Base-by-base conservation (phyloP, 1,284 basidiomycete genomes). In the Sporisorium iseilematis-ciliati region DNA sequence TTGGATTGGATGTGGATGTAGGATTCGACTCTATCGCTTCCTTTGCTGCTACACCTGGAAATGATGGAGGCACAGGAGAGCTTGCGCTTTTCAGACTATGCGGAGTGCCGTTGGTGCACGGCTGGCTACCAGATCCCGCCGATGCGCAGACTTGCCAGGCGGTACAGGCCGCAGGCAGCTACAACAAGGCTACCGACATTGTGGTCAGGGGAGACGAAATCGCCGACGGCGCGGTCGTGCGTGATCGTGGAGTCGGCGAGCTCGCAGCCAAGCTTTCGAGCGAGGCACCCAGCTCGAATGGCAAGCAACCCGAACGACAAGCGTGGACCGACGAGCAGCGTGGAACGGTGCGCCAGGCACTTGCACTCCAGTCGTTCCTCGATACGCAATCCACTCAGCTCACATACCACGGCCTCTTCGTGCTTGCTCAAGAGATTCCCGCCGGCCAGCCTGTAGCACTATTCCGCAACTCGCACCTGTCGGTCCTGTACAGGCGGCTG, bases 401-500 rank as follows among this genome's bases (percentile, higher is more conserved):
- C 66, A 95, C 93, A 0, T 95, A 95, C 79, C 89, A 92, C 56
- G 94, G 87, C 11, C 82, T 88, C n/a, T 87, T 86, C 43, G 82
- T 84, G 4, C 88, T 89, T 7, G 86, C 87, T 3, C 86, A 91
- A 64, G 82, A 65, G 65, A 75, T 69, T 45, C 29, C 55, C 2
- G 73, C 77, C 4, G 78, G 79, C n/a, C 85, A 89, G 4, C 89
- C 92, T 26, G 90, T 91, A 26, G 91, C 92, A 2, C 89, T 95
- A 62, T 96, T 95, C 88, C 90, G 94, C 64, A 93, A 91, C 86
- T 93, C 93, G 0, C 94, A 96, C 80, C 90, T 97, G 11, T 91
- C 92, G 0, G 93, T 95, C 4, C 87, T 97, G 0, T 92, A 94
- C 88, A 76, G 73, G 33, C 68, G 79, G 1, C 40, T 61, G 3